Conservation (phyloP, 2,329 filamentous ascomycete genomes). For the Pezicula carpinea region DNA sequence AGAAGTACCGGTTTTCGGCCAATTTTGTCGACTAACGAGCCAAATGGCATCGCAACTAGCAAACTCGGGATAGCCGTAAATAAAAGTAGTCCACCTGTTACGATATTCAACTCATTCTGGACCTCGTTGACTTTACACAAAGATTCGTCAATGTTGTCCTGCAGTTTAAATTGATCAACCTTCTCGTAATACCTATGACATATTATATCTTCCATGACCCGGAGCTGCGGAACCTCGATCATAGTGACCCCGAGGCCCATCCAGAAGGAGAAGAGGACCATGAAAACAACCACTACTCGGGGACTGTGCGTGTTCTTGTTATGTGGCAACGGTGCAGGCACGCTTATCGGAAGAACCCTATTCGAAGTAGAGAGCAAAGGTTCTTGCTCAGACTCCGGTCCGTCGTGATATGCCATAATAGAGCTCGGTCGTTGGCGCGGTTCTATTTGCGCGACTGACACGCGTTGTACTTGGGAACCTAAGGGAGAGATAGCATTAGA, state of each 20-base stretch:
- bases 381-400: too few relatives aligned
- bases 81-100: slow-evolving; percentile 28
- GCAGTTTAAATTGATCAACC: slow-evolving; percentile 16
- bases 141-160: slow-evolving; percentile 29
- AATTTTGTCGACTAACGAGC: slow-evolving; percentile 33
- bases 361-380: too few relatives aligned
- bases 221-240: slow-evolving; percentile 28
- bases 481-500: too few relatives aligned
- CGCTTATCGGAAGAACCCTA: too few relatives aligned
- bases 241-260: slow-evolving; percentile 26
- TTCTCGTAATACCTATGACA: slow-evolving; percentile 33
- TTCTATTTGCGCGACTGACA: too few relatives aligned
- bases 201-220: slow-evolving; percentile 35
- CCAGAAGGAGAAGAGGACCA: slow-evolving; percentile 29
- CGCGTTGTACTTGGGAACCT: too few relatives aligned
- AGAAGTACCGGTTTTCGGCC: slow-evolving; percentile 33
- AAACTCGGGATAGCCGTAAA: slow-evolving; percentile 29
- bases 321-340: too few relatives aligned
- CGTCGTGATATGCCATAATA: too few relatives aligned
- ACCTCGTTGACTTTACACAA: slow-evolving; percentile 33
- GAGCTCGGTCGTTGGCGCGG: too few relatives aligned
- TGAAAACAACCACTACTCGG: slow-evolving; percentile 28
- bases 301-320: slow-evolving; percentile 14
- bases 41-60: slow-evolving; percentile 30
- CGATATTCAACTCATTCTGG: slow-evolving; percentile 31